Evolutionary conservation across 2,329 filamentous ascomycete genomes (phyloP), one percentile per base, ranked within the genome.

Genomic region (Parascedosporium putredinis): DNA sequence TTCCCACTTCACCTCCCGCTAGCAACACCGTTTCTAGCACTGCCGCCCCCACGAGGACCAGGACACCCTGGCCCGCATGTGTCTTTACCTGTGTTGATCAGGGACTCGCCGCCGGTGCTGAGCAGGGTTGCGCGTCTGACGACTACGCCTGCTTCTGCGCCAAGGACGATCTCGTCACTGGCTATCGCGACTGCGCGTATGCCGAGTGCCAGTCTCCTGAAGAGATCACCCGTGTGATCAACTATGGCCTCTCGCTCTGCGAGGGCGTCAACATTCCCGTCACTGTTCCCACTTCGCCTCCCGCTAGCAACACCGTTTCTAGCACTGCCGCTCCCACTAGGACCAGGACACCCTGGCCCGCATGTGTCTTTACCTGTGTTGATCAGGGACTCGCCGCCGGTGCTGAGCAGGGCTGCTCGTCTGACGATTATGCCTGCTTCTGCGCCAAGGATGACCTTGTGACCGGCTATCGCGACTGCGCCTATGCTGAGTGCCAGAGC

Each of bases 391-490:
- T 42, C n/a, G 22, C 33, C 5, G 40, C 33, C 10, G 47, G 27
- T 10, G 5, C 12, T 4, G 9, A 22, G 7, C 25, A 25, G 7
- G 47, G 47, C 47, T 49, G 36, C 9, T n/a, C n/a, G n/a, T 43
- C 47, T 22, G 23, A 25, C 16, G 14, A 24, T 20, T 20, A 49
- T 27, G 34, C 22, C 20, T 22, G 46, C 24, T 36, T 49, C 50
- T 44, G 49, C 50, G 10, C 29, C 45, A 24, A 23, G 23, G 46
- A 52, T 34, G 46, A 47, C 45, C 36, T 42, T 31, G n/a, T 47
- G 36, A 40, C 46, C 34, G 50, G 38, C 22, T 38, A 27, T 24
- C 27, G 27, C 14, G 25, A 42, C 18, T 44, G n/a, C 24, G 23
- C 27, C 20, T 12, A 36, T 47, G 27, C 18, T 23, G 18, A 40